Percentiles rank a stretch among this genome's conserved stretches.
phyloP scores from a whole-genome alignment of 164 flowering plant genomes.

The Vitis labrusca region DNA sequence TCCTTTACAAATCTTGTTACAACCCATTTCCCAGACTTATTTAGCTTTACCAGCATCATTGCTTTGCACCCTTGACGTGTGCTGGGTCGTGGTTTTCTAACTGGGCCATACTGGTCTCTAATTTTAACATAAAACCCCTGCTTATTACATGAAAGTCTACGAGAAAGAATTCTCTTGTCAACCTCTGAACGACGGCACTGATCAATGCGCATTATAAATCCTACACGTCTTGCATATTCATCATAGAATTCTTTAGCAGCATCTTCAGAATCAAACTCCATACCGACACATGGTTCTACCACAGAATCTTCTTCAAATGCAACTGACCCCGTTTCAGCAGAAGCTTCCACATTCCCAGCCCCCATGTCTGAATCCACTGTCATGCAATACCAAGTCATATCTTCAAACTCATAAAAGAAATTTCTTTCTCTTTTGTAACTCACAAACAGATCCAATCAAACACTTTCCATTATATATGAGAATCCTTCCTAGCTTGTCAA shows the following conservation, averaged over 20 bases:
- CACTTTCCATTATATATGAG: no score
- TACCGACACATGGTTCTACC: slow-evolving; percentile 28
- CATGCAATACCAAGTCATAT: background rate
- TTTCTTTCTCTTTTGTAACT: no score
- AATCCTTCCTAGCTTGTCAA: no score
- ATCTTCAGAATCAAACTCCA: slow-evolving; percentile 38
- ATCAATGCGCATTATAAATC: slow-evolving; percentile 29
- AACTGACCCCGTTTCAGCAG: slow-evolving; percentile 10
- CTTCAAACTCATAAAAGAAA: background rate
- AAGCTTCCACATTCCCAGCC: slow-evolving; percentile 8
- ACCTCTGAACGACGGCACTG: slow-evolving; percentile 25
- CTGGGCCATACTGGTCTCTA: slow-evolving; percentile 16
- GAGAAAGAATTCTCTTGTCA: slow-evolving; percentile 19
- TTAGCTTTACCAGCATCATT: slow-evolving; percentile 4
- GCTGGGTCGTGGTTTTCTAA: slow-evolving; percentile 20
- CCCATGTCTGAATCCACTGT: slow-evolving; percentile 13
- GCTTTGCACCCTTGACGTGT: slow-evolving; percentile 32
- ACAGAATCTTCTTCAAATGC: slow-evolving; percentile 10
- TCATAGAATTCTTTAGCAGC: slow-evolving; percentile 28
- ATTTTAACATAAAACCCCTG: slow-evolving; percentile 17
- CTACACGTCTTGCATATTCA: slow-evolving; percentile 26
- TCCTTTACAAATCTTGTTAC: no score
- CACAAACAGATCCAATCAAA: no score
- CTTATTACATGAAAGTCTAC: slow-evolving; percentile 22
- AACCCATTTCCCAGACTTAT: no score